Base-by-base conservation (phyloP, 2,329 filamentous ascomycete species). In the Alternaria solani region DNA sequence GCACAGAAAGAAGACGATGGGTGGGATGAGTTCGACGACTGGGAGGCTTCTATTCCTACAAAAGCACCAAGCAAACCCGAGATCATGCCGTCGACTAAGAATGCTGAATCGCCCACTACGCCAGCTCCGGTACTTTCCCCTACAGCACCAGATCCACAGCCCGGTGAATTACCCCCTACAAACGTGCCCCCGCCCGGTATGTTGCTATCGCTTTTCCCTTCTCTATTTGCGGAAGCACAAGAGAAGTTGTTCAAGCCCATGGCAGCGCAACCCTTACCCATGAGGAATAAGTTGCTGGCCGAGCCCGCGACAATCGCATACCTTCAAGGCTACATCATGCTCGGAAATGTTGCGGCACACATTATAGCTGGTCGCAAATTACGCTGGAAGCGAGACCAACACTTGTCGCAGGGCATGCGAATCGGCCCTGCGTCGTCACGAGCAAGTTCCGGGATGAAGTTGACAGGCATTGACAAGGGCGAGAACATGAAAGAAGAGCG, bases 101-200 rank as follows among this genome's bases (percentile, higher is more conserved):
- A 38, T 25, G n/a, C 52, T 9, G 34, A 58, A 16, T 32, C 23
- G 39, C 46, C 55, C 9, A 6, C 28, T 9, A 43, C 61, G 25
- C 60, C 64, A 49, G 53, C 64, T 42, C 71, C 66, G 4, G 63
- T 76, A 39, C 51, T 75, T 2, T 72, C 72, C 7, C 65, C 70
- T 9, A 57, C 43, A 3, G 53, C 61, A 11, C 61, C 65, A 20
- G 71, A 78, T 36, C 49, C 69, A 32, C 54, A 65, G 49, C 67
- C 73, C 14, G 70, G 66, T 30, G 75, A 78, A 56, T 61, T 79
- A 25, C 91, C 92, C 6, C 93, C 93, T 5, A 92, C 89, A 18
- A 97, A 97, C 72, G 88, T 97, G 7, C 94, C 94, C 9, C 94
- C 94, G 5, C 94, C 94, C 1, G 92, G 92, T 1, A 85, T 96